Evolutionary conservation across 306 rosid genomes (phyloP), one percentile per base, ranked within the genome.

Genomic region (Vigna nakashimae): DNA sequence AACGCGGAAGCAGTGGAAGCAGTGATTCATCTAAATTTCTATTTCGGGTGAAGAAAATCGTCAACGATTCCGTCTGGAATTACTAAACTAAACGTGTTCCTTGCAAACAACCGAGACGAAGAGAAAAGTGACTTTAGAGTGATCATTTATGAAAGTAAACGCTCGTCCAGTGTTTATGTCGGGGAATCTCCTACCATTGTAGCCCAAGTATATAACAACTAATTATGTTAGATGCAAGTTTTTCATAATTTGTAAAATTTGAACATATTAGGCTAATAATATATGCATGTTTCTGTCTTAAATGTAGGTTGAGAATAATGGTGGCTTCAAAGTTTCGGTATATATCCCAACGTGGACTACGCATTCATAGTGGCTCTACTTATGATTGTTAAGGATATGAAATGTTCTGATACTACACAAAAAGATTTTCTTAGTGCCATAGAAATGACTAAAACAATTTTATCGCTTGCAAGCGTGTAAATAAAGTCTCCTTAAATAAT

Each of bases 401-500:
- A 28, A 28, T 28, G 32, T 3, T 28, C 32, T 28, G 32, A 28
- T 28, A 28, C 32, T 28, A 0, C 0, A 28, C 0, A 28, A 0
- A 28, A 0, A 2, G 32, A 28, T 28, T 0, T 0, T 28, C 32
- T 28, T 28, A 28, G 4, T 28, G 4, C 32, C 32, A 28, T 28
- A 0, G 0, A 18, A 18, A 18, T 18, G 0, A 18, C 20, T 18
- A 0, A 0, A 18, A 18, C 0, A 0, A 18, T 18, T 18, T 18
- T 18, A 18, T 18, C 20, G 20, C 20, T 18, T 18, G 20, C 0
- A 18, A 18, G 20, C 0, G 0, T 18, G 0, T 18, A 18, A 18
- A 0, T 0, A 18, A 18, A 18, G 0, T 0, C 0, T 0, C 0
- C 0, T 0, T 0, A 18, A 18, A 18, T 18, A 18, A 18, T 18